Percentiles rank a stretch among this genome's conserved stretches.
These are phyloP conservation scores for Psilocybe sp. DNA, from an alignment of 768 basidiomycete species.

Conservation along the genomic window DNA sequence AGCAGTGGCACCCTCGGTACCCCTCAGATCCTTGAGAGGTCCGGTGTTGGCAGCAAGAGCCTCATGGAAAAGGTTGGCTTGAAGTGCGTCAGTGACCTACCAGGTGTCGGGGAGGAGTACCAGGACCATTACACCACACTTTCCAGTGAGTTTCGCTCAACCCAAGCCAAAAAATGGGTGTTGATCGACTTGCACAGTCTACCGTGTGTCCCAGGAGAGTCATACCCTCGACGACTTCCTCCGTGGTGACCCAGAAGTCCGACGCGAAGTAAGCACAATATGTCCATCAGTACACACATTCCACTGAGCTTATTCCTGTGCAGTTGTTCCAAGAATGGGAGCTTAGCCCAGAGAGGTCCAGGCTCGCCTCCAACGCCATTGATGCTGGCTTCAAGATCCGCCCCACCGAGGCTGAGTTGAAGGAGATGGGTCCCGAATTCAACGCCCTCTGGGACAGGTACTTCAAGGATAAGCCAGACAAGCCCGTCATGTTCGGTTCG, in stretches of 20 bases:
- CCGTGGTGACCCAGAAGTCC: conserved; percentile 58
- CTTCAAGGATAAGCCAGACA: conserved; percentile 80
- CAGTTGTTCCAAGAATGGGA: conserved; percentile 66
- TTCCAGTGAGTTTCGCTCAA: conserved; percentile 37
- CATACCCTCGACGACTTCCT: conserved; percentile 67
- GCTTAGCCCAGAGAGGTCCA: conserved; percentile 61
- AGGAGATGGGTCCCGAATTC: conserved; percentile 79
- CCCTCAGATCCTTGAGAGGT: conserved; percentile 72
- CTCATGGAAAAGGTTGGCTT: conserved; percentile 56
- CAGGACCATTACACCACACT: conserved; percentile 76
- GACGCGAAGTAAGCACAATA: conserved; percentile 43
- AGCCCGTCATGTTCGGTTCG: conserved; percentile 74
- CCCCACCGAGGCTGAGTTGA: conserved; percentile 64
- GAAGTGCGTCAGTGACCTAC: conserved; percentile 65
- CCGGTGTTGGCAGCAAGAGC: conserved; percentile 58
- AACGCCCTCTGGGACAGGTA: conserved; percentile 65
- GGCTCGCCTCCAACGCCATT: conserved; percentile 67
- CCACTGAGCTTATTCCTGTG: neutral
- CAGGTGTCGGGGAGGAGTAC: conserved; percentile 71
- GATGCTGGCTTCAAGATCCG: conserved; percentile 81
- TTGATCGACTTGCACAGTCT: conserved; percentile 35
- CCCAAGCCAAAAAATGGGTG: neutral
- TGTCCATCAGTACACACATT: neutral
- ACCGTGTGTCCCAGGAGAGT: conserved; percentile 64
- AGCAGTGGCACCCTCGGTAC: conserved; percentile 68